Evolutionary conservation across 257 asterid genomes (phyloP), one percentile per base, ranked within the genome.

Genomic region (Ilex asprella): DNA sequence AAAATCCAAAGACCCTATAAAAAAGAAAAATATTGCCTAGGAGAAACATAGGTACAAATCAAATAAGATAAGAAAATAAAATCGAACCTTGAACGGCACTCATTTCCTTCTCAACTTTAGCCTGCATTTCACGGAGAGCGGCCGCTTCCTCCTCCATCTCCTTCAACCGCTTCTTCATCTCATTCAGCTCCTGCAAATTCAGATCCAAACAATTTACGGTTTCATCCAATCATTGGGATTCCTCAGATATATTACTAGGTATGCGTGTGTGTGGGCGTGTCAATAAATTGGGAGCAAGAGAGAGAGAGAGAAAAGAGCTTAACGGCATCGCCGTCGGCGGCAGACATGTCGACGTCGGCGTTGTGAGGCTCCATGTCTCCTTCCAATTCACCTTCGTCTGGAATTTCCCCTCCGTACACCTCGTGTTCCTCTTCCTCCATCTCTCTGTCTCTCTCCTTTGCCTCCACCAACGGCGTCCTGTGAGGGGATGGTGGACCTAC

Each of bases 91-190:
- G 87, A 63, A 47, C 83, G 49, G 84, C 75, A 39, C 87, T 21
- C 27, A 21, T 21, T 21, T 21, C 27, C 27, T 21, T 21, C 27
- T 21, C 27, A 21, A 21, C 27, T 21, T 21, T 21, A 21, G 27
- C 27, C 27, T 21, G 27, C 27, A 21, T 21, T 21, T 21, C 27
- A 21, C 87, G 77, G 62, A 83, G 86, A 52, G 87, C 87, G 47
- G 85, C 81, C 3, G 90, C 87, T 72, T 83, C 85, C 66, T 83
- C 90, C 65, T 83, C 90, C 85, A 81, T 84, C 69, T 84, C 87
- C 79, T 81, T 84, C 68, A 84, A 67, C 15, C 87, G 78, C 76
- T 81, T 81, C 74, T 84, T 84, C 91, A 84, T 84, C 83, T 78
- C 91, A 75, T 84, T 83, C 83, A 81, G 68, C 66, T 84, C 91